A percentile compares a stretch with the other conserved stretches of the same genome.
Evolutionary conservation across 139 green algal species (phyloP).

Genomic region (Chlamydomonas eustigma): DNA sequence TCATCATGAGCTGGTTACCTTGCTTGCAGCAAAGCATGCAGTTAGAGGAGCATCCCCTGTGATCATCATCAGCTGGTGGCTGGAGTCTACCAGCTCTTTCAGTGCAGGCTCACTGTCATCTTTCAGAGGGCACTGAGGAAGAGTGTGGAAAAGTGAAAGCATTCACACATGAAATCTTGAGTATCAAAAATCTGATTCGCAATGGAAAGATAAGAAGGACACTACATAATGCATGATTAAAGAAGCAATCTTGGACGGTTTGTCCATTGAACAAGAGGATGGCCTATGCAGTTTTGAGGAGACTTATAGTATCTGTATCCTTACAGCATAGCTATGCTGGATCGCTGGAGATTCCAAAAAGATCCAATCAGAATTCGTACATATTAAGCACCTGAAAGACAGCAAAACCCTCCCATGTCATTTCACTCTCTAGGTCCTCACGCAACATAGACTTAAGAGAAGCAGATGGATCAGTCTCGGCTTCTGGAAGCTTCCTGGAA

Average conservation of each 20-base stretch:
- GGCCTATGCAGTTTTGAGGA: too few species aligned
- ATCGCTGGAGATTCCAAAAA: too few species aligned
- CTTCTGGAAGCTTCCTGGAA: constrained; percentile 48
- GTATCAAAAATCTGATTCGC: too few species aligned
- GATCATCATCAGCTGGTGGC: constrained; percentile 93
- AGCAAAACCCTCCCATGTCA: constrained; percentile 80
- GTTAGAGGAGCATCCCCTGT: constrained; percentile 88
- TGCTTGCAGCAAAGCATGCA: constrained; percentile 54
- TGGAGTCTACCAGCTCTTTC: constrained; percentile 55
- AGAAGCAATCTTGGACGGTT: too few species aligned
- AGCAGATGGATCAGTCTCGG: constrained; percentile 22
- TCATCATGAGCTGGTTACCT: constrained; percentile 7
- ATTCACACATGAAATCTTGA: too few species aligned
- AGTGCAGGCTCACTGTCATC: constrained; percentile 76
- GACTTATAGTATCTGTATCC: too few species aligned
- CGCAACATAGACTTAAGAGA: constrained; percentile 54
- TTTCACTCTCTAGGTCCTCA: constrained; percentile 54
- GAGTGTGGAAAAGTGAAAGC: background rate
- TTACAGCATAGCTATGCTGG: too few species aligned
- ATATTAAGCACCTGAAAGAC: constrained; percentile 6
- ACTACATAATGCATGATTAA: too few species aligned
- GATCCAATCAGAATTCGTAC: background rate
- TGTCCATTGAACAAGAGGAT: too few species aligned
- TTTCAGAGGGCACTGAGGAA: constrained; percentile 77
- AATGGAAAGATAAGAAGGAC: too few species aligned